These are phyloP conservation scores for Globisporangium lucens DNA, from an alignment of 352 stramenopile genomes.

Conservation along the genomic window DNA sequence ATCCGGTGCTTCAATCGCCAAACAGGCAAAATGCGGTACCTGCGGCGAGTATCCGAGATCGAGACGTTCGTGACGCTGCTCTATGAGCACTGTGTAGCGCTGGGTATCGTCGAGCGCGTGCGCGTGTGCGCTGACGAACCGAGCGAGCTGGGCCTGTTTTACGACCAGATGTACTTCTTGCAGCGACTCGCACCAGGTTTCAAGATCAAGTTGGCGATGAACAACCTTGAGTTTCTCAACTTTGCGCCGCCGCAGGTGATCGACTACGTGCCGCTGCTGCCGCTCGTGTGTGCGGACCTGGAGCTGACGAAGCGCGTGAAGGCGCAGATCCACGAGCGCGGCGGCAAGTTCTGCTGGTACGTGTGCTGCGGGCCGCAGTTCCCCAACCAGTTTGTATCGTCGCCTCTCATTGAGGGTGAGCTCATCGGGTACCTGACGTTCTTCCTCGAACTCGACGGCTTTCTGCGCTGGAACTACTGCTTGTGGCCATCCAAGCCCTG, in stretches of 20 bases:
- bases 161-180: constrained; percentile 65
- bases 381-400: constrained; percentile 80
- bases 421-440: constrained; percentile 75
- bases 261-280: constrained; percentile 68
- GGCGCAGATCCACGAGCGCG: constrained; percentile 48
- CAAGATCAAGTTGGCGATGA: constrained; percentile 71
- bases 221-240: constrained; percentile 68
- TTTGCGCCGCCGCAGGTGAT: constrained; percentile 63
- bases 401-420: constrained; percentile 64
- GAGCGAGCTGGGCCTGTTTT: constrained; percentile 46
- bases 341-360: constrained; percentile 73
- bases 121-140: constrained; percentile 75
- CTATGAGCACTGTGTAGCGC: constrained; percentile 58
- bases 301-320: constrained; percentile 52
- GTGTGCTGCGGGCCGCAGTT: constrained; percentile 71
- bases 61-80: constrained; percentile 64
- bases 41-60: constrained; percentile 50
- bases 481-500: constrained; percentile 62
- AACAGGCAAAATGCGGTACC: constrained; percentile 59
- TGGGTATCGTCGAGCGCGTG: constrained; percentile 56
- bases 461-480: constrained; percentile 83
- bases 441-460: constrained; percentile 76
- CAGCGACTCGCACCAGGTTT: constrained; percentile 60
- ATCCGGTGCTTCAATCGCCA: constrained; percentile 59
- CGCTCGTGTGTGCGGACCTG: constrained; percentile 61